Conservation (phyloP, 2,329 filamentous ascomycete genomes). For the Penicillium sp. region DNA sequence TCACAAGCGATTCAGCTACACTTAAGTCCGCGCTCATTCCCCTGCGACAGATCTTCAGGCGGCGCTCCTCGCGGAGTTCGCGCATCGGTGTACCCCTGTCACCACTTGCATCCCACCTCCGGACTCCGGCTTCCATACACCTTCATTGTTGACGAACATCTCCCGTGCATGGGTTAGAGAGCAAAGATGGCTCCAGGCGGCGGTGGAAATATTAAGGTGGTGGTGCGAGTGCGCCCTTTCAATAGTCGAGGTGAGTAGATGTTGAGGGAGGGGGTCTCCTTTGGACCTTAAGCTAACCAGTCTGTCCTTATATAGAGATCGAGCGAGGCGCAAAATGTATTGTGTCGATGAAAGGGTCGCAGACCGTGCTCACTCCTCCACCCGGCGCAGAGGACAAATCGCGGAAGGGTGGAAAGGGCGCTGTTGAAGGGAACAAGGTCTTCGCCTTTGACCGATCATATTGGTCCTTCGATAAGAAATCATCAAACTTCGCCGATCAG, state of each 20-base stretch:
- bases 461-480: slow-evolving; percentile 90
- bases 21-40: neutral
- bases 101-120: slow-evolving; percentile 21
- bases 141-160: slow-evolving; percentile 14
- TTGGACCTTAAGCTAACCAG: slow-evolving; percentile 9
- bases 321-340: slow-evolving; percentile 94
- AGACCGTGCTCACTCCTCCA: slow-evolving; percentile 81
- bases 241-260: slow-evolving; percentile 76
- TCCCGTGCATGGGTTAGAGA: slow-evolving; percentile 40
- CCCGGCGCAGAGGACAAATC: slow-evolving; percentile 56
- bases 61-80: slow-evolving; percentile 37
- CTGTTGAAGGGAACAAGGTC: slow-evolving; percentile 69
- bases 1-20: neutral
- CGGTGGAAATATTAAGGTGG: slow-evolving; percentile 98
- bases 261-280: neutral
- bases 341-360: slow-evolving; percentile 90
- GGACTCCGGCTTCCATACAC: slow-evolving; percentile 14
- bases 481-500: slow-evolving; percentile 83
- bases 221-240: slow-evolving; percentile 93
- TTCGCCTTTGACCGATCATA: slow-evolving; percentile 98
- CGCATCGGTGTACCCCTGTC: slow-evolving; percentile 29
- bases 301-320: slow-evolving; percentile 61
- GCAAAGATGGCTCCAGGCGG: slow-evolving; percentile 65
- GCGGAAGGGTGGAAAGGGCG: slow-evolving; percentile 61
- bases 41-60: slow-evolving; percentile 22